Conservation (phyloP, 2,329 filamentous ascomycete genomes). For the Alternaria ventricosa region DNA sequence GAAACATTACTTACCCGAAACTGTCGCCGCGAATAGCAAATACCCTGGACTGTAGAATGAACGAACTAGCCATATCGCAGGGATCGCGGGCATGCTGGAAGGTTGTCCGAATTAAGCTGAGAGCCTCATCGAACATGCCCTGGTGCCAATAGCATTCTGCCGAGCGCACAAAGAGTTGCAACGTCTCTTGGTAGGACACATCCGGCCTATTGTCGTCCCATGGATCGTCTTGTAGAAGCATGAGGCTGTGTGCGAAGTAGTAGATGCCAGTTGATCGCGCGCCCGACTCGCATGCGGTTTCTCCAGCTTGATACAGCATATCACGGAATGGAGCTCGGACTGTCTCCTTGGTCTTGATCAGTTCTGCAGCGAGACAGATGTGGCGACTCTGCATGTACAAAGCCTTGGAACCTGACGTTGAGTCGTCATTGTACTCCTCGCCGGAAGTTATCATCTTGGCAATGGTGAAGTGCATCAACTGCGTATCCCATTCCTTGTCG, state of each 20-base stretch:
- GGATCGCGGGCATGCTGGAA: constrained; percentile 73
- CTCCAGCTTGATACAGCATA: constrained; percentile 79
- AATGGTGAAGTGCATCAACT: constrained; percentile 85
- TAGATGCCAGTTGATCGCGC: constrained; percentile 81
- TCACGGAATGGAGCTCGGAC: constrained; percentile 72
- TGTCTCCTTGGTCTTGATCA: constrained; percentile 71
- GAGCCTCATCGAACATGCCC: constrained; percentile 71
- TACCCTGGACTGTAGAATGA: constrained; percentile 81
- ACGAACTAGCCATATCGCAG: constrained; percentile 82
- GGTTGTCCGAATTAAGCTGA: constrained; percentile 71
- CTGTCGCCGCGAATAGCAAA: constrained; percentile 77
- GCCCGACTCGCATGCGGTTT: constrained; percentile 79
- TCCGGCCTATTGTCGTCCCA: constrained; percentile 76
- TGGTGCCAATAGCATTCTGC: constrained; percentile 86
- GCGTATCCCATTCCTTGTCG: constrained; percentile 63
- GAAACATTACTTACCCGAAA: constrained; percentile 41
- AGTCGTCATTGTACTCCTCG: constrained; percentile 62
- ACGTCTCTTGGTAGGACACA: constrained; percentile 83
- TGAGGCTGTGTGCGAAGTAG: constrained; percentile 79
- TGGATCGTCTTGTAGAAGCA: constrained; percentile 77
- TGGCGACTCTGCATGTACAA: constrained; percentile 80
- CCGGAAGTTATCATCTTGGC: constrained; percentile 81
- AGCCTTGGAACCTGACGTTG: constrained; percentile 54
- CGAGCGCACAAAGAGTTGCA: constrained; percentile 72
- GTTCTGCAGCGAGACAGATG: constrained; percentile 76